These are phyloP conservation scores for Cutaneotrichosporon sp. DNA, from an alignment of 1,284 basidiomycete genomes.

Conservation along the genomic window DNA sequence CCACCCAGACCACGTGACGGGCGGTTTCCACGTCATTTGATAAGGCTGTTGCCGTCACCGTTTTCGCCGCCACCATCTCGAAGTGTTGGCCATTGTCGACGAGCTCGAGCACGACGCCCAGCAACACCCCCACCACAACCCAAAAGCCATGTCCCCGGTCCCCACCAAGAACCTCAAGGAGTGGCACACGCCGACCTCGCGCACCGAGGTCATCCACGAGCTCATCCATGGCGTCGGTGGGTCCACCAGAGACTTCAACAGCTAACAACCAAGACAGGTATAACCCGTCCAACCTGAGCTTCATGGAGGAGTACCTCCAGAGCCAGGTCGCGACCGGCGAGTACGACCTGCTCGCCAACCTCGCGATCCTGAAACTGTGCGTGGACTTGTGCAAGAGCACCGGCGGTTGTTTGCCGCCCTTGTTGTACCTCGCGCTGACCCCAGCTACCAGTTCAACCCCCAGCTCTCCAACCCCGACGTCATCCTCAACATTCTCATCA, in stretches of 20 bases:
- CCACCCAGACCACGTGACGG: not conserved
- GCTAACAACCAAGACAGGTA: slow-evolving; percentile 75
- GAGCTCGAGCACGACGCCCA: slow-evolving; percentile 4
- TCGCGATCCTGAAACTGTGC: slow-evolving; percentile 74
- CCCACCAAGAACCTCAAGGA: slow-evolving; percentile 42
- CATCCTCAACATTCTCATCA: slow-evolving; percentile 90
- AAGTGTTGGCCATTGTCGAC: not conserved
- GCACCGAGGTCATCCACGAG: slow-evolving; percentile 82
- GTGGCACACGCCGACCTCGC: slow-evolving; percentile 63
- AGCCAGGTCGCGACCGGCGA: slow-evolving; percentile 85
- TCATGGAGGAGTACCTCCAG: slow-evolving; percentile 92
- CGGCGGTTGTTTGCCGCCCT: not conserved
- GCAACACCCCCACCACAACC: not conserved
- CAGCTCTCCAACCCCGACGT: slow-evolving; percentile 90
- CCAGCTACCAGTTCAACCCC: slow-evolving; percentile 94
- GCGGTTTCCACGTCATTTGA: slow-evolving; percentile 6
- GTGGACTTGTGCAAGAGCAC: too few species aligned
- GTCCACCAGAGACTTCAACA: slow-evolving; percentile 45
- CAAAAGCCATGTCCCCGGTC: slow-evolving; percentile 34
- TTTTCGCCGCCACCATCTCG: slow-evolving; percentile 2
- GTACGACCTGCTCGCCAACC: slow-evolving; percentile 91
- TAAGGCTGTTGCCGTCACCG: not conserved
- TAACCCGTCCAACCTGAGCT: slow-evolving; percentile 88
- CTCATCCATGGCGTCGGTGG: slow-evolving; percentile 87
- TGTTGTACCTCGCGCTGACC: too few species aligned